Conservation (phyloP, 495 filamentous ascomycete genomes). For the Aspergillus saccharolyticus region DNA sequence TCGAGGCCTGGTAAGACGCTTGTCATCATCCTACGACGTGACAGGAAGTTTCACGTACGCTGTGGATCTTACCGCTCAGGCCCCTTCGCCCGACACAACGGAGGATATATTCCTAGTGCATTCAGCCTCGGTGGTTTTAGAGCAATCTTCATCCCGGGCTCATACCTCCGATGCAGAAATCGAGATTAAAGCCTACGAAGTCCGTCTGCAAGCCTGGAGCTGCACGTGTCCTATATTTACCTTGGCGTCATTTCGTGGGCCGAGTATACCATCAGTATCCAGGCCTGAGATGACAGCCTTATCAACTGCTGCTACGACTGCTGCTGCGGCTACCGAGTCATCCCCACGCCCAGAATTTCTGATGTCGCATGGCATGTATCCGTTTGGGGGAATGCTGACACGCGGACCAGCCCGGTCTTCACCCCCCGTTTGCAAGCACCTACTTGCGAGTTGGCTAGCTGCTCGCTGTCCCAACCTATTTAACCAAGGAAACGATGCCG, state of each 20-base stretch:
- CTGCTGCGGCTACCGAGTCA: background rate
- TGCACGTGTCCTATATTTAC: conserved; percentile 83
- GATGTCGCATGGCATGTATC: conserved; percentile 12
- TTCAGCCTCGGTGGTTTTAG: conserved; percentile 42
- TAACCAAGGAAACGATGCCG: conserved; percentile 23
- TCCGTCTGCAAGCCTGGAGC: conserved; percentile 74
- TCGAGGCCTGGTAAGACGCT: conserved; percentile 55
- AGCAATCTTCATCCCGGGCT: conserved; percentile 16
- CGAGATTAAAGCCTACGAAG: conserved; percentile 53
- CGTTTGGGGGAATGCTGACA: conserved; percentile 50
- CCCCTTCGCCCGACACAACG: background rate
- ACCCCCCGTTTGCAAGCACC: conserved; percentile 77
- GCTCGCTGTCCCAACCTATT: conserved; percentile 59
- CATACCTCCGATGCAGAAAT: conserved; percentile 18
- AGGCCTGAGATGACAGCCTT: background rate
- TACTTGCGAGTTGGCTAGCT: conserved; percentile 77
- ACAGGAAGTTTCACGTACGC: background rate
- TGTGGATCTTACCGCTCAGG: background rate
- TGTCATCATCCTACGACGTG: conserved; percentile 16
- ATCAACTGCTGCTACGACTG: background rate
- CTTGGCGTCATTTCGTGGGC: conserved; percentile 57
- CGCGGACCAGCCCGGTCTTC: conserved; percentile 27
- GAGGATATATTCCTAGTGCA: conserved; percentile 32
- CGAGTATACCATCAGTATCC: background rate
- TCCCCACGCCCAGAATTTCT: too few species aligned